Conservation (phyloP, 106 monocot species). For the Allium fistulosum region DNA sequence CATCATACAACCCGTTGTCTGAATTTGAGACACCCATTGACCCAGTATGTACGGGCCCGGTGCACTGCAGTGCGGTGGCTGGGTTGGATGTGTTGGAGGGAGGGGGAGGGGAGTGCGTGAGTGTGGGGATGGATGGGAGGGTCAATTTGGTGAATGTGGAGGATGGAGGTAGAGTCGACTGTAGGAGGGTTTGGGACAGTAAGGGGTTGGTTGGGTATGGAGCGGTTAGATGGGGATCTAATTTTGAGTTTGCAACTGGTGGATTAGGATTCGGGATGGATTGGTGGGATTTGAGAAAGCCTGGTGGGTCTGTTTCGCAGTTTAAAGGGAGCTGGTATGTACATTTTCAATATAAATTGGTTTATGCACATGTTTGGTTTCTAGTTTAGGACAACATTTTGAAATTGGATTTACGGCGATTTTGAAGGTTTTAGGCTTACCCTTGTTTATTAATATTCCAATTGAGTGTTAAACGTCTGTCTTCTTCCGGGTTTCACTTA, state of each 20-base stretch:
- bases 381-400: not conserved
- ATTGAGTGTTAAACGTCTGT: too few relatives aligned
- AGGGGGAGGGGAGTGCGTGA: constrained; percentile 54
- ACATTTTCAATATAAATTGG: not conserved
- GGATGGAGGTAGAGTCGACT: constrained; percentile 38
- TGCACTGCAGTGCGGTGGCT: constrained; percentile 40
- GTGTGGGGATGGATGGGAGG: constrained; percentile 81
- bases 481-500: too few relatives aligned
- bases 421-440: too few relatives aligned
- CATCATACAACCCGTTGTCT: constrained; percentile 41
- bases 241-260: constrained; percentile 73
- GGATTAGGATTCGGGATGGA: constrained; percentile 77
- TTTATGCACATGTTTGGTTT: not conserved
- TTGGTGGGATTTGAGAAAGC: constrained; percentile 81
- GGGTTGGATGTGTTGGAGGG: constrained; percentile 42
- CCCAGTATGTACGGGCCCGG: not conserved
- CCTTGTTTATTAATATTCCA: too few relatives aligned
- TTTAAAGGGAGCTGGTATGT: constrained; percentile 75
- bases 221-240: constrained; percentile 71
- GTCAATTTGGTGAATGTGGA: constrained; percentile 65
- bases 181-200: constrained; percentile 39
- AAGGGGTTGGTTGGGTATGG: constrained; percentile 65
- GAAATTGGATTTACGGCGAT: not conserved
- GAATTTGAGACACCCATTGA: constrained; percentile 9
- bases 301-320: constrained; percentile 55